phyloP scores from a whole-genome alignment of 2,329 filamentous ascomycete species.

The Fusarium paranaense region DNA sequence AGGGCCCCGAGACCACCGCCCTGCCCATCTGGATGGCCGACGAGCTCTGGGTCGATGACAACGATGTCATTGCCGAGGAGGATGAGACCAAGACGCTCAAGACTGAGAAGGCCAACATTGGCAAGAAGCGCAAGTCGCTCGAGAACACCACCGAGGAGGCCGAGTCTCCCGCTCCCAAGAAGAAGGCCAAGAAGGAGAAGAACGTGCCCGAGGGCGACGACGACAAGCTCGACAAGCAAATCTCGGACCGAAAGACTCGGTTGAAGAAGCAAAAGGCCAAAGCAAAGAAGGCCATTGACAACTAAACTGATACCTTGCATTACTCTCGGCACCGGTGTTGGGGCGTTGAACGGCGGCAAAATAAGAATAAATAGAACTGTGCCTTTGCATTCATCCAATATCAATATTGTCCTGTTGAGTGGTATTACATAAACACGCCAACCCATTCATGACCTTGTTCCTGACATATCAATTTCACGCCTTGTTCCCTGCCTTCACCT shows the following conservation, averaged over 20 bases:
- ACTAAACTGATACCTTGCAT: constrained; percentile 53
- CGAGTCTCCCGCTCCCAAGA: constrained; percentile 57
- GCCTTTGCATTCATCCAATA: constrained; percentile 30
- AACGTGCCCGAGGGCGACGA: constrained; percentile 61
- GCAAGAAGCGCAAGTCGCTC: constrained; percentile 73
- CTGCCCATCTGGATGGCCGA: constrained; percentile 95
- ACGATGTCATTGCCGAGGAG: constrained; percentile 76
- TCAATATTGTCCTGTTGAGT: constrained; percentile 33
- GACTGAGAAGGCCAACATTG: constrained; percentile 66
- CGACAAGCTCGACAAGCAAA: constrained; percentile 67
- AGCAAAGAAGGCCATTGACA: constrained; percentile 64
- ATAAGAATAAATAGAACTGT: constrained; percentile 41
- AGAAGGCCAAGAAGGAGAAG: constrained; percentile 50
- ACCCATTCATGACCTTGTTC: neutral
- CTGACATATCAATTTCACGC: neutral
- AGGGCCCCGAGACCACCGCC: constrained; percentile 87
- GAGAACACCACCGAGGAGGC: constrained; percentile 53
- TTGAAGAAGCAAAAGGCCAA: constrained; percentile 70
- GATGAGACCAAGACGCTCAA: constrained; percentile 61
- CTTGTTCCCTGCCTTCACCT: neutral
- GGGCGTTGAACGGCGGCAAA: constrained; percentile 46
- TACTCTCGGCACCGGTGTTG: constrained; percentile 48
- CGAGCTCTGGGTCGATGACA: constrained; percentile 87
- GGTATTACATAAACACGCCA: constrained; percentile 33
- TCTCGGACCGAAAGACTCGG: constrained; percentile 68